Percentiles rank a stretch among this genome's conserved stretches.
phyloP scores from a whole-genome alignment of 768 basidiomycete genomes.

The Pholiota conissans region DNA sequence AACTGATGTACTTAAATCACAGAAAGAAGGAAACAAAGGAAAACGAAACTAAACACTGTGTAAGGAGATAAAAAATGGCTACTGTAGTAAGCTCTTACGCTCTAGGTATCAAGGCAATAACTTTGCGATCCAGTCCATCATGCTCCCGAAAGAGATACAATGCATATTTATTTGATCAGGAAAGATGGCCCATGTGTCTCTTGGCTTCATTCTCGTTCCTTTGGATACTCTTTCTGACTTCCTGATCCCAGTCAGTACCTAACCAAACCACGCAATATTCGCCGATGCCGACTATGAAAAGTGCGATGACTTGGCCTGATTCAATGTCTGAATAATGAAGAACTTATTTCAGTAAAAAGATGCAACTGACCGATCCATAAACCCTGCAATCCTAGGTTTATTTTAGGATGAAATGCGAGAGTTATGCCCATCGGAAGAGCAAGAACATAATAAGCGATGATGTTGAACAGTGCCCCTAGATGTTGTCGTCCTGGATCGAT shows the following conservation, averaged over 20 bases:
- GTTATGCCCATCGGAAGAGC: conserved; percentile 79
- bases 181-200: conserved; percentile 7
- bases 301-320: conserved; percentile 68
- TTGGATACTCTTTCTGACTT: conserved; percentile 53
- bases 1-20: no score
- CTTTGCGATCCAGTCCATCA: no score
- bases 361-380: conserved; percentile 72
- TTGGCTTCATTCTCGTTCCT: conserved; percentile 51
- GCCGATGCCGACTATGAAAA: conserved; percentile 69
- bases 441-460: conserved; percentile 75
- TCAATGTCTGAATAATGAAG: not conserved
- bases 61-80: no score
- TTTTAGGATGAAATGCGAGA: conserved; percentile 57
- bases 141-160: not conserved
- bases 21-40: not conserved
- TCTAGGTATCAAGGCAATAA: no score
- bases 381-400: conserved; percentile 55
- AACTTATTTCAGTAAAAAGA: not conserved
- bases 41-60: no score
- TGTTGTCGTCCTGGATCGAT: conserved; percentile 57
- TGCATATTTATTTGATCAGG: not conserved
- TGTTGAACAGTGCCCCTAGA: conserved; percentile 72
- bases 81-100: no score
- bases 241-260: conserved; percentile 61
- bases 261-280: conserved; percentile 65